Conservation (phyloP, 1,284 basidiomycete species). For the Vanrija humicola region DNA sequence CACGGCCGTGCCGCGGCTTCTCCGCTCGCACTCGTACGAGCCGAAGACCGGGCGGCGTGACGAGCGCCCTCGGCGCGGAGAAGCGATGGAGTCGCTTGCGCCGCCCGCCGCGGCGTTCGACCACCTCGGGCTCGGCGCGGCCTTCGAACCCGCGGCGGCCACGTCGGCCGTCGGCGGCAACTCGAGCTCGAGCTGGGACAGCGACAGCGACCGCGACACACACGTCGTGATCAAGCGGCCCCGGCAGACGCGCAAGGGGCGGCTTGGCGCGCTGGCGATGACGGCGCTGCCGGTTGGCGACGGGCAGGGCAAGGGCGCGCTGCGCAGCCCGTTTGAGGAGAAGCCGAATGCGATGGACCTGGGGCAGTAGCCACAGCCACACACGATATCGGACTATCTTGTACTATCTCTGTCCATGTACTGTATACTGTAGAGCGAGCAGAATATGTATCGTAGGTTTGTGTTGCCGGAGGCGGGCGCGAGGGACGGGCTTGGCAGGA, state of each 20-base stretch:
- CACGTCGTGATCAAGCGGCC: neutral
- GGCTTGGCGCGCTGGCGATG: constrained; percentile 5
- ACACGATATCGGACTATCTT: neutral
- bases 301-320: constrained; percentile 2
- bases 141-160: constrained; percentile 4
- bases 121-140: neutral
- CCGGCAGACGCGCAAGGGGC: neutral
- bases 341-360: constrained; percentile 10
- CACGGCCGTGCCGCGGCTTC: neutral
- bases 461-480: too few species aligned
- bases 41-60: neutral
- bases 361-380: neutral
- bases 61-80: neutral
- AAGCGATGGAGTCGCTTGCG: too few species aligned
- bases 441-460: too few species aligned
- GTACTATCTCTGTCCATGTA: neutral
- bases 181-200: constrained; percentile 8
- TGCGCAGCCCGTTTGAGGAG: constrained; percentile 42
- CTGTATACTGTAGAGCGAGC: neutral
- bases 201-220: constrained; percentile 13
- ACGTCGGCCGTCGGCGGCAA: neutral
- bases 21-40: constrained; percentile 1
- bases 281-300: constrained; percentile 2
- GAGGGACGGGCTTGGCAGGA: too few species aligned
- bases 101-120: too few species aligned